A percentile compares a stretch with the other conserved stretches of the same genome.
These are phyloP conservation scores for Ophiocordyceps robertsii DNA, from an alignment of 2,329 filamentous ascomycete species.

Conservation along the genomic window DNA sequence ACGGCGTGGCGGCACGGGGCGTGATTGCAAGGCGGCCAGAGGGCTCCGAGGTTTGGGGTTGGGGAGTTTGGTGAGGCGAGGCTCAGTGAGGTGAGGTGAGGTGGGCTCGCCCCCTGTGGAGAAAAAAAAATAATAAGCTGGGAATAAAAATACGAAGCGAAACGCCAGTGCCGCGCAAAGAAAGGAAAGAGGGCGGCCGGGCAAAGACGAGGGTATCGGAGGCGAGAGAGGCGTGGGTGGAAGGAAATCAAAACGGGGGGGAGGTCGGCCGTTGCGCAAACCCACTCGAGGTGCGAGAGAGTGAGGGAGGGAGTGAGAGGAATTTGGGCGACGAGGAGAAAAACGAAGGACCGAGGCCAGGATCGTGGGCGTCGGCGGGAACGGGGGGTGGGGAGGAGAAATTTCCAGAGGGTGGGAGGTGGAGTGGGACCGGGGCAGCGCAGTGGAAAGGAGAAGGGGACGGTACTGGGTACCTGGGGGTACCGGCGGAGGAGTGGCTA, in stretches of 20 bases:
- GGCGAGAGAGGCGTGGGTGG: neutral
- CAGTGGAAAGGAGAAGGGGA: slow-evolving; percentile 7
- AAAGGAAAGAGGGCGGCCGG: slow-evolving; percentile 3
- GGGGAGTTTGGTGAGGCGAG: no score
- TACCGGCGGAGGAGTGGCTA: no score
- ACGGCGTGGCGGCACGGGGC: no score
- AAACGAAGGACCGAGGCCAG: slow-evolving; percentile 2
- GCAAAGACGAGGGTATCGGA: slow-evolving; percentile 6
- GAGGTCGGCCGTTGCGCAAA: slow-evolving; percentile 1
- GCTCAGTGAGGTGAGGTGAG: neutral
- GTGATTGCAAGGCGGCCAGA: no score
- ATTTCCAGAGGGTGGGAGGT: slow-evolving; percentile 6
- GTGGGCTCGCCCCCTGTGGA: neutral
- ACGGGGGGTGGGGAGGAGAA: slow-evolving; percentile 6
- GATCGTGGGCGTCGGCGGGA: slow-evolving; percentile 4
- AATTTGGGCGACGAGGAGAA: slow-evolving; percentile 2
- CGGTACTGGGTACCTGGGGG: no score
- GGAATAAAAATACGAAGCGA: neutral
- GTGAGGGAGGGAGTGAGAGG: neutral
- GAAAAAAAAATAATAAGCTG: neutral
- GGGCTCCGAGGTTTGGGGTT: no score
- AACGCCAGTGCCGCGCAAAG: slow-evolving; percentile 5
- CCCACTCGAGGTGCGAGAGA: slow-evolving; percentile 1
- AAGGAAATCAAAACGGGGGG: neutral
- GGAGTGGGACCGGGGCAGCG: slow-evolving; percentile 1